Base-by-base conservation (phyloP, 768 basidiomycete species). In the Lactarius tabidus region DNA sequence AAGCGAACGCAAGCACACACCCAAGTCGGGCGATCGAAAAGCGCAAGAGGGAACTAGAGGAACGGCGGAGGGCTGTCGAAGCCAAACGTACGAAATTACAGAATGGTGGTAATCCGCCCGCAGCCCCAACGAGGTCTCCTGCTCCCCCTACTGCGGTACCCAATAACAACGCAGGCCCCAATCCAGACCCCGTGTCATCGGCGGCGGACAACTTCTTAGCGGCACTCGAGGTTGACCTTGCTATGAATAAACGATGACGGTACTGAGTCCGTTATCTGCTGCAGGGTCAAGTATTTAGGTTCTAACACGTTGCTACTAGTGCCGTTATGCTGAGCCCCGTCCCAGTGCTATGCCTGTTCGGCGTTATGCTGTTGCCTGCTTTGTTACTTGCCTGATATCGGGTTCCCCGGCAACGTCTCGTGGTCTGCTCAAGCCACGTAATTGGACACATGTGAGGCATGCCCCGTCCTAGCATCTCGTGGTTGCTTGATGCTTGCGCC, bases 11-110 rank as follows among this genome's bases (percentile, higher is more conserved):
- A 62, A 65, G 29, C 18, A 41, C 63, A 9, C 60, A 60, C 51
- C 78, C 75, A 71, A 88, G 86, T 71, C 77, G 85, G 62, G 85
- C 86, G 23, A 79, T 83, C 79, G 86, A 88, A 75, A 91, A 91
- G 76, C 79, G 89, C 71, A 89, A 88, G 73, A 78, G 86, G 64
- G 88, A 91, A 63, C 69, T 90, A 1, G 90, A 90, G 72, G 88
- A 90, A 71, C 77, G 90, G 64, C 75, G 79, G 36, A 75, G 76
- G 69, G 43, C 84, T 66, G 68, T 91, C 28, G 87, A 89, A 53
- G 87, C 86, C 29, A 90, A 90, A 75, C 80, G 88, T 67, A 79
- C 79, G 70, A 92, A 90, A 75, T 70, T 77, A 48, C 77, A 69
- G 10, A 71, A 60, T 53, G 69, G 62, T 29, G 41, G n/a, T 48